Base-by-base conservation (phyloP, 1,139 yeast genomes). In the Taphrina populina region DNA sequence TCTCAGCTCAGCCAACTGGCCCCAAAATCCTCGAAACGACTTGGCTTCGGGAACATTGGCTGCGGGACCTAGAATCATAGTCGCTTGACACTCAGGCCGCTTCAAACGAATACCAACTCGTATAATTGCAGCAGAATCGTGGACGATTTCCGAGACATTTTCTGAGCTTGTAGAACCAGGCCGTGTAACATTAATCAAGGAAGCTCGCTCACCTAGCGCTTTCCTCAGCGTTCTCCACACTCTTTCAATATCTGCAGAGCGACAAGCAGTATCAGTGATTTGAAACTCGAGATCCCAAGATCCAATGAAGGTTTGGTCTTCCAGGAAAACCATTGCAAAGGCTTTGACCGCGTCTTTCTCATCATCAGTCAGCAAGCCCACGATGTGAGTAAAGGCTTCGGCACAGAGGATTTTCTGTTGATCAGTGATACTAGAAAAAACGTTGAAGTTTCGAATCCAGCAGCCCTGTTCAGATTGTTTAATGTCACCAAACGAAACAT, bases 1-100 rank as follows among this genome's bases (percentile, higher is more conserved):
- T 73, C 99, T 81, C 59, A 92, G 75, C 13, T 95, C 88, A 0
- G 95, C 82, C 63, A 80, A 83, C 11, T 78, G 67, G 2, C 97
- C 97, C 99, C 98, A 94, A 67, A 92, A 90, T 3, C 80, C 73
- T 63, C 87, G 79, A 72, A 94, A 92, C 56, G 77, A 75, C 6
- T 73, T 67, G 4, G 83, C 81, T 29, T 77, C 82, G 27, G 74
- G 75, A 40, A 77, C 80, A 57, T 78, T 79, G 3, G 73, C 70
- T n/a, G 70, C 64, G 2, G 97, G 96, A 1, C 97, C 98, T 64
- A 43, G 45, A 8, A 56, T 17, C 44, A 39, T 46, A 41, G 19
- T 34, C 11, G 35, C 15, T n/a, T 30, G 96, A 59, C 84, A 76
- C 65, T 84, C 90, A 3, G 77, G 79, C 6, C 94, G 76, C 64